Evolutionary conservation across 1,284 basidiomycete genomes (phyloP).

Genomic region (Porogramme epimiltina): DNA sequence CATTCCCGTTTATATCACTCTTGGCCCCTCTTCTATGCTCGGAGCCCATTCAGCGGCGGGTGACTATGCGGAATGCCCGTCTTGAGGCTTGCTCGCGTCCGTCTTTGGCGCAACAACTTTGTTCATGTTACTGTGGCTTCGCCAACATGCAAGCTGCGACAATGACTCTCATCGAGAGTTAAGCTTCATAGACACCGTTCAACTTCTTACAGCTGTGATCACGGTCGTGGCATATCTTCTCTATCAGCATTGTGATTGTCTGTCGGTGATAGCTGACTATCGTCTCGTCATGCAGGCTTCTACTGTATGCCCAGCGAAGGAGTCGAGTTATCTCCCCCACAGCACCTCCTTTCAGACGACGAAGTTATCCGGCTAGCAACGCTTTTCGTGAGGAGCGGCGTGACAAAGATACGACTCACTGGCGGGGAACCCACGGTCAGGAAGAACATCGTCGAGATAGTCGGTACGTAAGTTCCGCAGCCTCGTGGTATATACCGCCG

Average conservation of each 20-base stretch:
- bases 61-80: too few species aligned
- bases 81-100: neutral
- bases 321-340: slow-evolving; percentile 71
- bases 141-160: too few species aligned
- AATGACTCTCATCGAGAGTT: too few species aligned
- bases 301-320: slow-evolving; percentile 92
- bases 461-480: slow-evolving; percentile 47
- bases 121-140: too few species aligned
- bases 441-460: slow-evolving; percentile 74
- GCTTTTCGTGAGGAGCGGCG: slow-evolving; percentile 81
- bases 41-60: slow-evolving; percentile 10
- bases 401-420: slow-evolving; percentile 86
- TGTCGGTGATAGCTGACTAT: too few species aligned
- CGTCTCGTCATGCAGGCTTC: slow-evolving; percentile 57
- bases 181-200: too few species aligned
- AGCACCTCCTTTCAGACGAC: slow-evolving; percentile 72
- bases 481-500: neutral
- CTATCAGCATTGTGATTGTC: too few species aligned
- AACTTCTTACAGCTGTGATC: too few species aligned
- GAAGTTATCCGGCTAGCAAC: slow-evolving; percentile 77
- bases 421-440: slow-evolving; percentile 89
- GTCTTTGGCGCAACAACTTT: too few species aligned
- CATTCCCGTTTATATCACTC: neutral
- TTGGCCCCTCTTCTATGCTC: neutral
- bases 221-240: too few species aligned